Evolutionary conservation across 2,329 filamentous ascomycete genomes (phyloP).

Genomic region (Xylaria sp.): DNA sequence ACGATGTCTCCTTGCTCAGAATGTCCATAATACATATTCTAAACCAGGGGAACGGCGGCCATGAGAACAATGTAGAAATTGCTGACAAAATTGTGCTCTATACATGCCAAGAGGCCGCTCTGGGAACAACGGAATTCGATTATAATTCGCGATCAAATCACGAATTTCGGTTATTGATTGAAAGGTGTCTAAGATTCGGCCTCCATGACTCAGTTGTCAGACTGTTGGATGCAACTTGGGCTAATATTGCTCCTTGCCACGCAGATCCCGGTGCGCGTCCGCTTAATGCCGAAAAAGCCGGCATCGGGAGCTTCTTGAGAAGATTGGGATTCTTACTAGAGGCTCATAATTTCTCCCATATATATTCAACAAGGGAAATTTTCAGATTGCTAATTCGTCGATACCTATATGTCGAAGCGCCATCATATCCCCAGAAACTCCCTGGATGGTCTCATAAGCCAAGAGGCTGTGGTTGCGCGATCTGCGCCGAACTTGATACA

Average conservation of each 20-base stretch:
- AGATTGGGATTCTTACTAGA: background rate
- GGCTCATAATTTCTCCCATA: background rate
- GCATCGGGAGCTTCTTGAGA: background rate
- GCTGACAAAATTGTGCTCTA: background rate
- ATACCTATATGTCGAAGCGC: background rate
- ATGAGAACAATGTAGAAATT: background rate
- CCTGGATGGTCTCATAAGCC: background rate
- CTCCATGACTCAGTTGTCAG: background rate
- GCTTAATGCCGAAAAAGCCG: background rate
- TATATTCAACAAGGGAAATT: background rate
- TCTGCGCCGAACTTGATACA: background rate
- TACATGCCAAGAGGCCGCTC: background rate
- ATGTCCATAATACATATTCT: background rate
- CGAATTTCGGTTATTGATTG: background rate
- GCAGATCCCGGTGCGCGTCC: background rate
- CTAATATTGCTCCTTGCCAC: background rate
- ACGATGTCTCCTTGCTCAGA: background rate
- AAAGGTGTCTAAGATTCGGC: background rate
- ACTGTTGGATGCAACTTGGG: conserved; percentile 2
- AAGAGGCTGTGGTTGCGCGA: background rate
- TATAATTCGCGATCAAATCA: background rate
- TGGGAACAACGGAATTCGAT: background rate
- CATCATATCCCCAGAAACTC: background rate
- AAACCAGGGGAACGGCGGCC: background rate
- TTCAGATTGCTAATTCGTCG: background rate